Conservation (phyloP, 805 yeast genomes). For the Starmerella khaoyaiensis region DNA sequence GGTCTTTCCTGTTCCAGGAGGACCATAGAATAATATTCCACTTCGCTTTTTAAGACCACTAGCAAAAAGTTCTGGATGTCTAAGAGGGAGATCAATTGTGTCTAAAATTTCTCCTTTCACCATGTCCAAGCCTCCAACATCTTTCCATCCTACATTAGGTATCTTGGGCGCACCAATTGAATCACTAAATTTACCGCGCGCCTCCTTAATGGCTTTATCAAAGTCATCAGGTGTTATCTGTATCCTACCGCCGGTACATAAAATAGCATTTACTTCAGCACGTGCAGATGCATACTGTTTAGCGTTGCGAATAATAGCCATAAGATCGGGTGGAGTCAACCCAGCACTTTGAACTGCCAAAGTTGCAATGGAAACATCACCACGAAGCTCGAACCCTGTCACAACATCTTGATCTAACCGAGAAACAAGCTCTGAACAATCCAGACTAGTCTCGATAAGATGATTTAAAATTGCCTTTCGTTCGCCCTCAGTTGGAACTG, state of each 20-base stretch:
- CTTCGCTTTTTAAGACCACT: slow-evolving; percentile 86
- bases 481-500: slow-evolving; percentile 70
- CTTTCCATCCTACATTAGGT: slow-evolving; percentile 93
- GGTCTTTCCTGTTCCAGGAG: slow-evolving; percentile 98
- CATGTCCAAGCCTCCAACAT: slow-evolving; percentile 85
- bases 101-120: slow-evolving; percentile 89
- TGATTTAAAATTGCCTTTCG: slow-evolving; percentile 49
- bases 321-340: slow-evolving; percentile 69
- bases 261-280: slow-evolving; percentile 28
- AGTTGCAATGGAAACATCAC: slow-evolving; percentile 42
- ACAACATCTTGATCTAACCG: slow-evolving; percentile 8
- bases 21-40: slow-evolving; percentile 92
- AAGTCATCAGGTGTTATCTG: slow-evolving; percentile 48
- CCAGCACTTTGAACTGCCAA: slow-evolving; percentile 87
- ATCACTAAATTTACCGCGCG: slow-evolving; percentile 78
- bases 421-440: slow-evolving; percentile 1
- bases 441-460: too few relatives aligned
- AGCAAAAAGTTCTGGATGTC: slow-evolving; percentile 78
- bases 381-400: slow-evolving; percentile 26
- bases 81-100: slow-evolving; percentile 90
- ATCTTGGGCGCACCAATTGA: slow-evolving; percentile 95
- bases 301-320: slow-evolving; percentile 56
- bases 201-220: slow-evolving; percentile 58
- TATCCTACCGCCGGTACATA: slow-evolving; percentile 44
- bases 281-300: slow-evolving; percentile 44